Base-by-base conservation (phyloP, 257 asterid genomes). In the Vinca minor region DNA sequence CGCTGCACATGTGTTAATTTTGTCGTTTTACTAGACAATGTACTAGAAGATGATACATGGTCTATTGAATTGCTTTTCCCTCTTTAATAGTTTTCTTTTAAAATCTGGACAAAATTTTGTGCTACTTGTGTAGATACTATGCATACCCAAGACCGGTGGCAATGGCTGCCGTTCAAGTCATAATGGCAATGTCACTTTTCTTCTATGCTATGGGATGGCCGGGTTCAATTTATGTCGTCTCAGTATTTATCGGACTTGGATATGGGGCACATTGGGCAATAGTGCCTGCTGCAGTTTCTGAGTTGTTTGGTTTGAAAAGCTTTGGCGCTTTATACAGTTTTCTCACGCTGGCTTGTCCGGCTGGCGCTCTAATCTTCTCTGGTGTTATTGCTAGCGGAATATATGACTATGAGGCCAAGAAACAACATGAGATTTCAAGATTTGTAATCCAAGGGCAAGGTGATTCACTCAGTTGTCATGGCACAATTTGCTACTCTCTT, bases 351-450 rank as follows among this genome's bases (percentile, higher is more conserved):
- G 96, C 96, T 18, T 84, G 84, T 73, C 96, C 98, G 1, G 90
- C 87, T 1, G 96, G 96, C 65, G 86, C 98, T 3, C 67, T 91
- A 57, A 60, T 91, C 49, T 84, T 91, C 73, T 88, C 95, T 1
- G 95, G 96, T 48, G 71, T 88, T 36, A 81, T 91, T 38, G 96
- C 95, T 8, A 88, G 96, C 62, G 83, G 88, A 73, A 86, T 91
- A 62, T 91, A 88, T 46, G 98, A 88, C 69, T 74, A 77, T 10
- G 91, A 91, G 63, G 96, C 96, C 20, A 94, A 80, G 77, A 81
- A 83, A 59, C 98, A 91, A 74, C 67, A 71, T 32, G 65, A 41
- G 34, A 34, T 18, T 34, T 42, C 46, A 38, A 38, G 47, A 25
- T 35, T 41, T 21, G 54, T 9, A 23, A 35, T 49, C 28, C 50